Conservation (phyloP, 805 yeast species). For the Diddensiella santjacobensis region DNA sequence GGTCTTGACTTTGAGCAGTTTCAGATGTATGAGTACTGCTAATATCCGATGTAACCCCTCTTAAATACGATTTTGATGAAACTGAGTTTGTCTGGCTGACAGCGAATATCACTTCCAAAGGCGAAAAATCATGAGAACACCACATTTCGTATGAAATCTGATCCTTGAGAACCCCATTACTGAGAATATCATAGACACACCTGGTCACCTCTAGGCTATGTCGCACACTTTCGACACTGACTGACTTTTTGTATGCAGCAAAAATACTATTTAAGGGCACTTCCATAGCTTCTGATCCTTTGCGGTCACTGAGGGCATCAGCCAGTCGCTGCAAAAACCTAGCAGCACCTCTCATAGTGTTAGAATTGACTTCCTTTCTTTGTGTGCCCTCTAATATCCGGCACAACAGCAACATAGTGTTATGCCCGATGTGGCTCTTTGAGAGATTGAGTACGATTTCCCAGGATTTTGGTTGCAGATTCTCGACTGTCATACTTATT, state of each 20-base stretch:
- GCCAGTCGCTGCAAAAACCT: slow-evolving; percentile 30
- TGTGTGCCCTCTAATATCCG: slow-evolving; percentile 31
- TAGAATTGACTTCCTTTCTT: slow-evolving; percentile 26
- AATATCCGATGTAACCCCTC: background rate
- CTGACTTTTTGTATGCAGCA: slow-evolving; percentile 32
- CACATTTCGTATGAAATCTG: slow-evolving; percentile 31
- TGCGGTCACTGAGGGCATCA: slow-evolving; percentile 19
- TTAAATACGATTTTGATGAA: background rate
- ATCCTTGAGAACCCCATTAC: slow-evolving; percentile 30
- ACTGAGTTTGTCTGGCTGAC: slow-evolving; percentile 8
- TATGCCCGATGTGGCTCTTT: slow-evolving; percentile 37
- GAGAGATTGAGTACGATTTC: slow-evolving; percentile 39
- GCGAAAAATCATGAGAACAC: slow-evolving; percentile 33
- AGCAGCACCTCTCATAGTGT: slow-evolving; percentile 38
- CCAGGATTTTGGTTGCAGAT: slow-evolving; percentile 38
- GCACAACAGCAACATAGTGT: slow-evolving; percentile 33
- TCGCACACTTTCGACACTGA: slow-evolving; percentile 37
- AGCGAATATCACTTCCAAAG: slow-evolving; percentile 36
- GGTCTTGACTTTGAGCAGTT: background rate
- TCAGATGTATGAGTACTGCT: background rate
- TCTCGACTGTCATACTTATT: slow-evolving; percentile 37
- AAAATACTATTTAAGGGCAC: slow-evolving; percentile 35
- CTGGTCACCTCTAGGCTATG: slow-evolving; percentile 41
- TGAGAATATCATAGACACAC: slow-evolving; percentile 40
- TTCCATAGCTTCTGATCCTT: slow-evolving; percentile 28